Percentiles rank a stretch among this genome's conserved stretches.
Conservation (phyloP, 192 early-diverging fungal species). For the Podila horticola region DNA sequence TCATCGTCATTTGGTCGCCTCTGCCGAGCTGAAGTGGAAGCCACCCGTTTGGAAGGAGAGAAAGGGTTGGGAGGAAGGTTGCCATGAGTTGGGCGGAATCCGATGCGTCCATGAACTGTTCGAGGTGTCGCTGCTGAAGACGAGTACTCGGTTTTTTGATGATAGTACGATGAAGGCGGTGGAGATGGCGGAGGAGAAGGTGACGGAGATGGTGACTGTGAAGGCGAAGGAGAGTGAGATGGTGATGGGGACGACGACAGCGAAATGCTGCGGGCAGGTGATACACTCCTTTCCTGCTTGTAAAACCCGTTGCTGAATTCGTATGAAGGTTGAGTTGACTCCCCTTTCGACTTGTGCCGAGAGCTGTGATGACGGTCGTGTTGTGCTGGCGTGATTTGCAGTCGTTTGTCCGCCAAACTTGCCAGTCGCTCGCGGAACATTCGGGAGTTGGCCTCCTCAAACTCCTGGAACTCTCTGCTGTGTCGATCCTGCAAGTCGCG, state of each 20-base stretch:
- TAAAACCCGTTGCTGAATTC: constrained; percentile 35
- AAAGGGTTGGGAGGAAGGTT: not conserved
- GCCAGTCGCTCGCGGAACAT: constrained; percentile 17
- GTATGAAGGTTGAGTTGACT: constrained; percentile 11
- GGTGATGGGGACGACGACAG: not conserved
- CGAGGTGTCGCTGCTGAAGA: not conserved
- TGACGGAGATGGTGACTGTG: not conserved
- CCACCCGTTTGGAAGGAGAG: not conserved
- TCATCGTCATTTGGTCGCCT: not conserved
- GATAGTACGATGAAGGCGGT: not conserved
- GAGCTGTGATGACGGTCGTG: not conserved
- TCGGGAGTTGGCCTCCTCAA: constrained; percentile 19
- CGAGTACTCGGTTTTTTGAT: not conserved
- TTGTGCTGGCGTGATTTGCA: constrained; percentile 13
- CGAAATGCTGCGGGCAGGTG: not conserved
- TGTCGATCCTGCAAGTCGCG: constrained; percentile 37
- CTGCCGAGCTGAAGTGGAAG: not conserved
- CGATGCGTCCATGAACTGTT: constrained; percentile 2
- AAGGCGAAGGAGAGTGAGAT: not conserved
- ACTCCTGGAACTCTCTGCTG: constrained; percentile 28
- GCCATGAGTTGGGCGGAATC: not conserved
- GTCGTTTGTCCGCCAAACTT: constrained; percentile 19
- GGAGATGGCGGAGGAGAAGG: not conserved
- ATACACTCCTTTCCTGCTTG: not conserved
- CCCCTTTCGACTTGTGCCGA: not conserved